phyloP scores from a whole-genome alignment of 345 rosid species.

The Rhodamnia rubescens region DNA sequence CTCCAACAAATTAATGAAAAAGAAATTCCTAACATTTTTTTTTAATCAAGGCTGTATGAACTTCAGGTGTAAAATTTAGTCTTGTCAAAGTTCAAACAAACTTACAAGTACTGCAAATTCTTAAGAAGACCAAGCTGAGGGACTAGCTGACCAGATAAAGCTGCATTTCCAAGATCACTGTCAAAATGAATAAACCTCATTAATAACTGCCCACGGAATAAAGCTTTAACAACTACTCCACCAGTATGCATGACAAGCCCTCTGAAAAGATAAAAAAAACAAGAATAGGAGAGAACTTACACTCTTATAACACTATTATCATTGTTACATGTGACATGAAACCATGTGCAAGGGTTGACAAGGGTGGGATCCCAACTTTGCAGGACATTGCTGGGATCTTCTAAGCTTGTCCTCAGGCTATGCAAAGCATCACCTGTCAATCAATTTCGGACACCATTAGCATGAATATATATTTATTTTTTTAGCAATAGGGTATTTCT shows the following conservation, averaged over 20 bases:
- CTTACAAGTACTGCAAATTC: conserved; percentile 92
- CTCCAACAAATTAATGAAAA: neutral
- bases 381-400: conserved; percentile 85
- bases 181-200: neutral
- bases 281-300: conserved; percentile 20
- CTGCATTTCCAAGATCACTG: conserved; percentile 97
- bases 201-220: neutral
- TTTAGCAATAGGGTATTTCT: neutral
- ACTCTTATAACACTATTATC: conserved; percentile 94
- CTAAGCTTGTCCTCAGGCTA: conserved; percentile 54
- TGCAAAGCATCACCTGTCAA: conserved; percentile 92
- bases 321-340: conserved; percentile 90
- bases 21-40: neutral
- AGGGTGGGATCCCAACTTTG: conserved; percentile 99
- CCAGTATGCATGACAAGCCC: neutral
- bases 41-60: neutral
- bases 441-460: conserved; percentile 3
- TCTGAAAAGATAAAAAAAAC: neutral
- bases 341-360: conserved; percentile 97
- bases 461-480: neutral
- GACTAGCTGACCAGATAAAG: conserved; percentile 88
- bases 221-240: neutral
- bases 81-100: neutral
- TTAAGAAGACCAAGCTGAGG: conserved; percentile 87
- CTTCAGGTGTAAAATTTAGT: neutral